Evolutionary conservation across 139 green algal species (phyloP), one percentile per base, ranked within the genome.

Genomic region (Coccomyxa sp.): DNA sequence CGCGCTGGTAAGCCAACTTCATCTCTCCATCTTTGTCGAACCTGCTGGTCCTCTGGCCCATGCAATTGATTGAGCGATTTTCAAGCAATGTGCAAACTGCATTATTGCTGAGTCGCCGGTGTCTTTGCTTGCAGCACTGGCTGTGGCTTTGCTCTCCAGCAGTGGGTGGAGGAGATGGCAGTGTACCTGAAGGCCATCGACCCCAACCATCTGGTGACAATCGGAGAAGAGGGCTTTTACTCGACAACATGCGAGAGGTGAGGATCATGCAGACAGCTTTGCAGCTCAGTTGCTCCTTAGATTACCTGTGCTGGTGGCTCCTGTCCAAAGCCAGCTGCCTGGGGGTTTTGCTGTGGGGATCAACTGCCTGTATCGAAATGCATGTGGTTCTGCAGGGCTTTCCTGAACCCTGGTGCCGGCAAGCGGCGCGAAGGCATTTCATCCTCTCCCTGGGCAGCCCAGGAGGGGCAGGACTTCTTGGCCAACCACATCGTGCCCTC

Each of bases 221-320:
- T 88, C 0, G 90, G 90, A 32, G 85, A 86, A 63, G 90, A 93
- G 77, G 90, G 90, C 51, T 95, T 95, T 86, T 95, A 88, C 84
- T 74, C 63, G 16, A 82, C 66, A 38, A 86, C 63, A 30, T 80
- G 76, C 31, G 76, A 80, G 16, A 28, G 76, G 76, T 80, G 31
- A 25, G 3, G 38, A 51, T 51, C 7, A 51, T 51, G 38, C 3
- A 51, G 38, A 11, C 9, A 75, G 63, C 63, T 30, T 25, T 27
- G 66, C 66, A 30, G 23, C 25, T 25, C 66, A 30, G 21, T 75
- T 7, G 1, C 3, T 7, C 4, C 25, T 7, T 27, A 30, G 25
- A 75, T 10, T 25, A 10, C 23, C 66, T 75, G 66, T 25, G 66
- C 66, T 75, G 66, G 1, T 30, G 66, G 21, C 1, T 75, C 66